Base-by-base conservation (phyloP, 495 filamentous ascomycete genomes). In the Penicillium robsamsonii region DNA sequence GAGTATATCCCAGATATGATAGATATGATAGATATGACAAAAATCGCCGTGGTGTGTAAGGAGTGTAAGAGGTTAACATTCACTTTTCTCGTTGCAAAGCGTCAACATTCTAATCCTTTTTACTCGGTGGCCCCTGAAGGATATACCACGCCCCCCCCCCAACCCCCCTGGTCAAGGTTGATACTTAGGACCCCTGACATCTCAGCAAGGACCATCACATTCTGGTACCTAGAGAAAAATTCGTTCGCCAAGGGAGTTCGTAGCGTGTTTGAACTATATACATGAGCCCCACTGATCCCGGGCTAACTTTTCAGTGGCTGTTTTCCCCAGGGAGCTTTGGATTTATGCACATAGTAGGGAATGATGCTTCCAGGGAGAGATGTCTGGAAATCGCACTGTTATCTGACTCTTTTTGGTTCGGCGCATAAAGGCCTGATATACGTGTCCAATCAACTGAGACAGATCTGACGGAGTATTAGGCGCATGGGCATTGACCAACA, bases 221-320 rank as follows among this genome's bases (percentile, higher is more conserved):
- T 22, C 22, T 22, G 22, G 22, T 22, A 22, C 22, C 22, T 22
- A 22, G 22, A 22, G 22, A 2, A 2, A 22, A 22, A 22, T 22
- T 22, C 22, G 22, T 1, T 22, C 2, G 22, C 1, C 22, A 50
- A 33, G 24, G 51, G 60, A 56, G 63, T 66, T 68, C 61, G 46
- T 65, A 65, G 65, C 53, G 66, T 62, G 66, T 69, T 69, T 69
- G 66, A 67, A 53, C 37, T 64, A 67, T 22, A 66, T 53, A 41
- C 37, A 35, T 37, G 5, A 5, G 46, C 53, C 56, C 63, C 63
- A 61, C 60, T 42, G 13, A 25, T 49, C 58, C 53, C 56, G 42
- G 43, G 59, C 58, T 63, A 62, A 57, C 56, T 66, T 60, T 60
- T n/a, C n/a, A n/a, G n/a, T n/a, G n/a, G n/a, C 41, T 24, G 2